Evolutionary conservation across 257 asterid genomes (phyloP).

Genomic region (Verbascum thapsus): DNA sequence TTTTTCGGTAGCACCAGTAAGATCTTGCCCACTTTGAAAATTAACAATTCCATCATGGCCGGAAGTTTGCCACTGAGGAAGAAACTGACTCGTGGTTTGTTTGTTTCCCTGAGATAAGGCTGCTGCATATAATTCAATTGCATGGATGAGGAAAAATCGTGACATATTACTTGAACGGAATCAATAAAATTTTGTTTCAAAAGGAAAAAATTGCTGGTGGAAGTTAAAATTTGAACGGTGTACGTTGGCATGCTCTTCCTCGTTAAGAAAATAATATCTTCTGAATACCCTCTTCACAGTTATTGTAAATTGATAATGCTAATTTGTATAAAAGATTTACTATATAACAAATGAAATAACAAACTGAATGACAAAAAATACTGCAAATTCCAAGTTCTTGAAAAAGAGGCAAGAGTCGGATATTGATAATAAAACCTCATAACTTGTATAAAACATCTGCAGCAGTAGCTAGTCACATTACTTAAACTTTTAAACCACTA

Average conservation of each 20-base stretch:
- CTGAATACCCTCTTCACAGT: slow-evolving; percentile 8
- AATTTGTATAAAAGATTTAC: not conserved
- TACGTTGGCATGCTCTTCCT: not conserved
- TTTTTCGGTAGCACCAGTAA: slow-evolving; percentile 39
- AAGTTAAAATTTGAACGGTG: not conserved
- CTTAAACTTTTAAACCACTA: not conserved
- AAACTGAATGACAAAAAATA: not conserved
- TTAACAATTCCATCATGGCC: slow-evolving; percentile 49
- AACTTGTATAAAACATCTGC: no score
- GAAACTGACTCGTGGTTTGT: slow-evolving; percentile 47
- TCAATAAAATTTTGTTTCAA: no score
- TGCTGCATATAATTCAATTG: slow-evolving; percentile 34
- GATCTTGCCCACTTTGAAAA: slow-evolving; percentile 50
- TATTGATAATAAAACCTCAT: no score
- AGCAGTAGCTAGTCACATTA: not conserved
- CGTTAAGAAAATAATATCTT: not conserved
- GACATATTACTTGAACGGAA: not conserved
- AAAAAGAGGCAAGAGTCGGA: not conserved
- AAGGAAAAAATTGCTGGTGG: no score
- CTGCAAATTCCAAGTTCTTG: not conserved
- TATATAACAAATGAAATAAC: not conserved
- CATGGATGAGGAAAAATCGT: slow-evolving; percentile 22
- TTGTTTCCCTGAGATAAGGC: slow-evolving; percentile 54
- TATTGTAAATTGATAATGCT: slow-evolving; percentile 2
- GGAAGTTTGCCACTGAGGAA: slow-evolving; percentile 62